phyloP scores from a whole-genome alignment of 2,329 filamentous ascomycete species.

The Aspergillus tubingensis region DNA sequence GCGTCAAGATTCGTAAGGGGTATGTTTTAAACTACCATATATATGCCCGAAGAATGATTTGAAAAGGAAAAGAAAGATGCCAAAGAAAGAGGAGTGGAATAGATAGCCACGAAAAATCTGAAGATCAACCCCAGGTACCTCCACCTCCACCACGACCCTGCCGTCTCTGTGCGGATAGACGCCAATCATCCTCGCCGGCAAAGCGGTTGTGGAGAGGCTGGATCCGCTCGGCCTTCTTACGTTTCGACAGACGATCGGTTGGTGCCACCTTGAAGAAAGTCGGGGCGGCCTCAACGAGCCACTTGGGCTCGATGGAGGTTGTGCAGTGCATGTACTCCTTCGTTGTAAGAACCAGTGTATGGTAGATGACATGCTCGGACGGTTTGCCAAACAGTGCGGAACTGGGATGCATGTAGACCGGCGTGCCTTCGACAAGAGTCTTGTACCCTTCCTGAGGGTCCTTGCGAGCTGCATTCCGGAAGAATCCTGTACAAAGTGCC shows the following conservation, averaged over 20 bases:
- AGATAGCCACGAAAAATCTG: constrained; percentile 4
- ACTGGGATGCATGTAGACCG: constrained; percentile 90
- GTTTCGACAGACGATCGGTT: constrained; percentile 81
- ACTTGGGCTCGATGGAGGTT: constrained; percentile 89
- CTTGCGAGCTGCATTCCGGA: constrained; percentile 91
- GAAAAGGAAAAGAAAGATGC: not conserved
- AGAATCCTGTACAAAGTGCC: constrained; percentile 90
- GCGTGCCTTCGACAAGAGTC: constrained; percentile 91
- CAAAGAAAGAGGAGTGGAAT: not conserved
- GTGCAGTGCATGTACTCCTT: constrained; percentile 99
- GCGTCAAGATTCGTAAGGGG: constrained; percentile 1
- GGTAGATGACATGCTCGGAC: constrained; percentile 94
- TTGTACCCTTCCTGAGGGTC: constrained; percentile 97
- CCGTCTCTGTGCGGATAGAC: constrained; percentile 81
- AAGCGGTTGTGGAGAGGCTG: constrained; percentile 94
- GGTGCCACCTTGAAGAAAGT: constrained; percentile 98
- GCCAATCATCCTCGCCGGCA: constrained; percentile 91
- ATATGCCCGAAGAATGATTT: constrained; percentile 4
- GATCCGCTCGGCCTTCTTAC: constrained; percentile 91
- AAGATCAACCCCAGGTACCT: constrained; percentile 75
- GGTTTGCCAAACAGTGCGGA: constrained; percentile 94
- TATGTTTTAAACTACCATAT: constrained; percentile 14
- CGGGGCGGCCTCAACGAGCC: constrained; percentile 92
- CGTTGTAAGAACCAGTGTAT: constrained; percentile 57
- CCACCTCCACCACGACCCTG: constrained; percentile 83